Base-by-base conservation (phyloP, 306 rosid genomes). In the Fragaria vesca region DNA sequence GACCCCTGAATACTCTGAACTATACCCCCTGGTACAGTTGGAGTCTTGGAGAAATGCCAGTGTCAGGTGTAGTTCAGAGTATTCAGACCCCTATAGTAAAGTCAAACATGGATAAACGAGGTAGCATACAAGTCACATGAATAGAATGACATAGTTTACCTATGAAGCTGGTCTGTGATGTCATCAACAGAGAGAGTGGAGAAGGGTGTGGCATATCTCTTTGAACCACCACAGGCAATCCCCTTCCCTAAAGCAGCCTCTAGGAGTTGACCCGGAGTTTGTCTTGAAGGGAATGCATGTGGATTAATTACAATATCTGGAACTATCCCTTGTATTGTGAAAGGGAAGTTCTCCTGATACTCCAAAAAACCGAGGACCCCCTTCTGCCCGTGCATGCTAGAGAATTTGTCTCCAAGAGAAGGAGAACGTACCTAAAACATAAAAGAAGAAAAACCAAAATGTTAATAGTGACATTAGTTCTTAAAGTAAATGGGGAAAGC, bases 321-420 rank as follows among this genome's bases (percentile, higher is more conserved):
- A 83, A 96, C 98, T 68, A 93, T 89, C 62, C 99, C 99, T 78
- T 93, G 96, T 28, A 87, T 78, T 28, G 99, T 93, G 83, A 96
- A 93, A 43, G 97, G 97, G 66, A 96, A 96, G 86, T 96, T 96
- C 77, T 96, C 99, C 78, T 96, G 94, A 28, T 89, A 87, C 85
- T 93, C 99, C 81, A 95, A 79, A 85, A 85, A 93, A 12, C 99
- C 99, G 55, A 95, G 79, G n/a, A 95, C 99, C 71, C 97, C 99
- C 80, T 95, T 95, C 52, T 95, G 99, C n/a, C 99, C 99, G 48
- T 95, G 99, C 99, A 95, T 95, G 75, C 98, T 93, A 18, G 99
- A 95, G 85, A 95, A 95, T 77, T 96, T 96, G 87, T 96, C 99
- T 76, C 99, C 99, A 47, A 93, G 97, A 78, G 88, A 90, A 32